Evolutionary conservation across 129 eudicot genomes (phyloP).

Genomic region (Scalesia atractyloides): DNA sequence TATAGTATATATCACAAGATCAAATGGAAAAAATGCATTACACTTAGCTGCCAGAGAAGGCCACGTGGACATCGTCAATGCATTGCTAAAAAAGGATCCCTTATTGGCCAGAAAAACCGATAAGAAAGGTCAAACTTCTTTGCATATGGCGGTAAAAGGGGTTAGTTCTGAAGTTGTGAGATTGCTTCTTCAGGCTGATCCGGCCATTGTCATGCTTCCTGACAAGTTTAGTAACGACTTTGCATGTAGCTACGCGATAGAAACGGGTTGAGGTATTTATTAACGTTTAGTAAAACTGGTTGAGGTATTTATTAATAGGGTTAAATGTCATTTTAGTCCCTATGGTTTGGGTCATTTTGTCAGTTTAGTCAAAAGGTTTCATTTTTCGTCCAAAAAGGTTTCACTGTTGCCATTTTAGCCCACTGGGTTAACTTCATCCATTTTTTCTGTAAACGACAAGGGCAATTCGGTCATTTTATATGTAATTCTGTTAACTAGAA

Average conservation of each 20-base stretch:
- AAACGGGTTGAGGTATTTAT: constrained; percentile 61
- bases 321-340: too few species aligned
- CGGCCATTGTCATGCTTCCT: constrained; percentile 71
- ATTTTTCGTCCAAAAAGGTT: too few species aligned
- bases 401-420: too few species aligned
- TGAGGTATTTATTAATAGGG: too few species aligned
- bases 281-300: constrained; percentile 1
- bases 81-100: constrained; percentile 58
- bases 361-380: too few species aligned
- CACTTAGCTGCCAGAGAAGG: constrained; percentile 74
- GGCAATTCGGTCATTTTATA: too few species aligned
- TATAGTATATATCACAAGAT: constrained; percentile 49
- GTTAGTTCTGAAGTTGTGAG: constrained; percentile 61
- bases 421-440: too few species aligned
- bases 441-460: too few species aligned
- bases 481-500: too few species aligned
- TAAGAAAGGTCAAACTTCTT: constrained; percentile 80
- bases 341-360: too few species aligned
- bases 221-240: constrained; percentile 72
- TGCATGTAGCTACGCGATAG: constrained; percentile 67
- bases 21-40: constrained; percentile 74
- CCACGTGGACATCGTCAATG: constrained; percentile 49
- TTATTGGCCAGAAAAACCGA: constrained; percentile 64
- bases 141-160: constrained; percentile 88
- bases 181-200: constrained; percentile 73